Conservation (phyloP, 2,329 filamentous ascomycete species). For the Nigrograna mackinnonii region DNA sequence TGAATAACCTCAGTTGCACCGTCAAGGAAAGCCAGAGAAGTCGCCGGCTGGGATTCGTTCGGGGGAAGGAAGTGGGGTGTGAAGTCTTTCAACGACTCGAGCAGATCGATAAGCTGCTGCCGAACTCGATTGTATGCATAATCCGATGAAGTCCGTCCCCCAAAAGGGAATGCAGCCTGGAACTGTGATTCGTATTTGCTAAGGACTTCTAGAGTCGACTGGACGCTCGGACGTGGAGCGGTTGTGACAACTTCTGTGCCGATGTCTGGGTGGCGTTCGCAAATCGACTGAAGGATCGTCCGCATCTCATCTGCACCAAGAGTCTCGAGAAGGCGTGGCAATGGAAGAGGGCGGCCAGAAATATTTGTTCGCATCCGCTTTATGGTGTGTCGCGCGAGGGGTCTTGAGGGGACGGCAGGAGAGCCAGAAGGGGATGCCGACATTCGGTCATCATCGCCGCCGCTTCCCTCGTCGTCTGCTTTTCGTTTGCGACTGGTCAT, state of each 20-base stretch:
- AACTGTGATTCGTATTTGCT: slow-evolving; percentile 79
- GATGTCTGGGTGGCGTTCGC: slow-evolving; percentile 85
- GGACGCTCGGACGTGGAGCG: slow-evolving; percentile 84
- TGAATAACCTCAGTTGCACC: slow-evolving; percentile 90
- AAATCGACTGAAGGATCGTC: slow-evolving; percentile 85
- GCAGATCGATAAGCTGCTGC: slow-evolving; percentile 75
- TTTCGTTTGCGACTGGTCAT: slow-evolving; percentile 77
- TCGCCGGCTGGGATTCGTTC: slow-evolving; percentile 79
- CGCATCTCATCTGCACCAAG: slow-evolving; percentile 84
- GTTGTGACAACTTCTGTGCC: slow-evolving; percentile 80
- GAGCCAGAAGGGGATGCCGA: slow-evolving; percentile 84
- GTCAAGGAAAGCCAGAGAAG: slow-evolving; percentile 85
- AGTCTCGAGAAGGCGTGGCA: slow-evolving; percentile 87
- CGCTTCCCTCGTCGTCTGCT: slow-evolving; percentile 69
- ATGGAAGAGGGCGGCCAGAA: slow-evolving; percentile 65
- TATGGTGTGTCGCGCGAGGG: slow-evolving; percentile 59
- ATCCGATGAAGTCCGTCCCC: slow-evolving; percentile 82
- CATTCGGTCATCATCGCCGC: slow-evolving; percentile 78
- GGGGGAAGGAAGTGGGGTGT: slow-evolving; percentile 95
- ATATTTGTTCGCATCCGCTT: slow-evolving; percentile 72
- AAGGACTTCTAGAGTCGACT: slow-evolving; percentile 78
- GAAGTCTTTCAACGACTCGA: slow-evolving; percentile 91
- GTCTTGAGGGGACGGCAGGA: slow-evolving; percentile 71
- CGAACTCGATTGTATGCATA: slow-evolving; percentile 95
- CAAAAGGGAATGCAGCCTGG: slow-evolving; percentile 78